Evolutionary conservation across 371 early-diverging fungal species (phyloP).

Genomic region (Catenaria anguillulae): DNA sequence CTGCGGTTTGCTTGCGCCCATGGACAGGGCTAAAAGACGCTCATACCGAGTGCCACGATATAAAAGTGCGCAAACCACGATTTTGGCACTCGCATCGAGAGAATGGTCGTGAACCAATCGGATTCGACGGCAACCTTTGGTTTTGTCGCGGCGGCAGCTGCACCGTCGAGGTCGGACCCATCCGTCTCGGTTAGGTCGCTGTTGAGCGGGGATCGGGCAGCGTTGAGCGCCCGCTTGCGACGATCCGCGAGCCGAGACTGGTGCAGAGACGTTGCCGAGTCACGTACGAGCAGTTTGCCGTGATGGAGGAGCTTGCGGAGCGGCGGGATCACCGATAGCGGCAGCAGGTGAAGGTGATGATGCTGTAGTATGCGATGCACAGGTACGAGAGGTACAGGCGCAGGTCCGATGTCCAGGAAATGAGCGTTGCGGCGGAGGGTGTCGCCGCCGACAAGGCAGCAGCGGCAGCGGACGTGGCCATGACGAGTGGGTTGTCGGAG

Average conservation of each 20-base stretch:
- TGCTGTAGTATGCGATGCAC: not conserved
- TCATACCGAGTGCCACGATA: not conserved
- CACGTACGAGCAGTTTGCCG: not conserved
- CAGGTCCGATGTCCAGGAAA: too few relatives aligned
- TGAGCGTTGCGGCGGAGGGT: too few relatives aligned
- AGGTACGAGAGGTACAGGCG: not conserved
- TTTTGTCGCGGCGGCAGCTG: not conserved
- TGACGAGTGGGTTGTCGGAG: too few relatives aligned
- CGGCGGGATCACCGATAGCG: not conserved
- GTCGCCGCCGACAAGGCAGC: too few relatives aligned
- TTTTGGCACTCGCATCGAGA: not conserved
- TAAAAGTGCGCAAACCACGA: conserved; percentile 1
- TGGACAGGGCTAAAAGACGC: not conserved
- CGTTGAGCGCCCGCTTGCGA: too few relatives aligned
- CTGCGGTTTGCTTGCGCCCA: not conserved
- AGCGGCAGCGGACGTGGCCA: too few relatives aligned
- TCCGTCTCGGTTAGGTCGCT: conserved; percentile 1
- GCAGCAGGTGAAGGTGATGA: not conserved
- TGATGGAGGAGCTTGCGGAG: not conserved
- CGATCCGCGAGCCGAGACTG: not conserved
- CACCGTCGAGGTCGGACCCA: not conserved
- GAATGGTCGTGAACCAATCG: not conserved
- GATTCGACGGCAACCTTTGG: too few relatives aligned
- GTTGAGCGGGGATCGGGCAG: not conserved
- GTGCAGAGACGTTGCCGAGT: not conserved